phyloP scores from a whole-genome alignment of 2,329 filamentous ascomycete species.

The Aspergillus brasiliensis region DNA sequence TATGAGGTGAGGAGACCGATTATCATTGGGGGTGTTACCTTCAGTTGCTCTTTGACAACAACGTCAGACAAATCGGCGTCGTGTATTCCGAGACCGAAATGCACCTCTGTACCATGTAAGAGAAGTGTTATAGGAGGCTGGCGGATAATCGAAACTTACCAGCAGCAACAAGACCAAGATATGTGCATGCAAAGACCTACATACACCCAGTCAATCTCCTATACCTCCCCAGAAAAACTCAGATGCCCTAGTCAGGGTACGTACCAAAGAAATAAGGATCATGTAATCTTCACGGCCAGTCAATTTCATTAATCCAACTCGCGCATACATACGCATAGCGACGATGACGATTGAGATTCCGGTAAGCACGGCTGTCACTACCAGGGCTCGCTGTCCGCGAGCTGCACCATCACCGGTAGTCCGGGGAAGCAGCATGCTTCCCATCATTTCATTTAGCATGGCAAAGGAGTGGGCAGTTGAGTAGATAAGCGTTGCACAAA shows the following conservation, averaged over 20 bases:
- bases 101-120: constrained; percentile 27
- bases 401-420: constrained; percentile 19
- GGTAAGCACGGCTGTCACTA: constrained; percentile 35
- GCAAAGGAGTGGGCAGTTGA: constrained; percentile 11
- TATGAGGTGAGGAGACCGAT: background rate
- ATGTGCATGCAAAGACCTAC: constrained; percentile 29
- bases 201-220: background rate
- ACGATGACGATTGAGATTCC: constrained; percentile 27
- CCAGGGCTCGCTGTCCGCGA: constrained; percentile 31
- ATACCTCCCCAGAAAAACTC: too few species aligned
- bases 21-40: constrained; percentile 18
- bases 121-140: background rate
- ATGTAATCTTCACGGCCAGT: constrained; percentile 38
- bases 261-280: constrained; percentile 31
- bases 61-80: constrained; percentile 18
- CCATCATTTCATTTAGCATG: constrained; percentile 19
- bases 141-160: constrained; percentile 21
- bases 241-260: background rate
- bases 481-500: constrained; percentile 9
- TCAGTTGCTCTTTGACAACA: constrained; percentile 26
- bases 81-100: constrained; percentile 31
- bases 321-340: constrained; percentile 32
- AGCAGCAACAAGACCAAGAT: constrained; percentile 31
- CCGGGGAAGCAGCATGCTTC: constrained; percentile 22
- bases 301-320: constrained; percentile 33